phyloP scores from a whole-genome alignment of 2,329 filamentous ascomycete genomes.

The Chaetomiaceae sp. region DNA sequence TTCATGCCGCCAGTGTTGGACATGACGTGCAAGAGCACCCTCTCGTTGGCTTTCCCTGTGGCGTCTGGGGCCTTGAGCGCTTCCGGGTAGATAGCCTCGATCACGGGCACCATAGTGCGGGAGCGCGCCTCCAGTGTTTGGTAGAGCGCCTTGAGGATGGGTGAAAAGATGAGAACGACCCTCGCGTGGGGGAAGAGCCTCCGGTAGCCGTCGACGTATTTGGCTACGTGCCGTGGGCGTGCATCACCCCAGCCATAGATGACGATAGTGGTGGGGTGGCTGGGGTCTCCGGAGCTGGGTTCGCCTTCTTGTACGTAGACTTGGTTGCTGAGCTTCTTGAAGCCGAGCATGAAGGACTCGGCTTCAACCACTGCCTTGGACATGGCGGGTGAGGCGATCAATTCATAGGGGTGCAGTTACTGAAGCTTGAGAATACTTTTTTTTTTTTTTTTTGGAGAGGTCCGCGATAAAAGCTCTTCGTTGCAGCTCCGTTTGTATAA shows the following conservation, averaged over 20 bases:
- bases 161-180: conserved; percentile 49
- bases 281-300: conserved; percentile 1
- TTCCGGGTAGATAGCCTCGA: conserved; percentile 36
- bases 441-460: too few species aligned
- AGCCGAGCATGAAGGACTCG: conserved; percentile 37
- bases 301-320: conserved; percentile 37
- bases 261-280: conserved; percentile 44
- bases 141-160: conserved; percentile 45
- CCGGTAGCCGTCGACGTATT: conserved; percentile 52
- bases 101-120: conserved; percentile 42
- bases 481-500: not conserved
- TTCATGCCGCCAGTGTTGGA: conserved; percentile 57
- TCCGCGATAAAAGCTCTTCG: too few species aligned
- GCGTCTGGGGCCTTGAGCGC: conserved; percentile 19
- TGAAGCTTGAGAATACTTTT: too few species aligned
- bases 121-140: conserved; percentile 41
- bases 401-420: not conserved
- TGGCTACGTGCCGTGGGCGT: conserved; percentile 49
- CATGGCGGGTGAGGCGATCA: too few species aligned
- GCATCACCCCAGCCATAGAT: conserved; percentile 58
- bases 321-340: conserved; percentile 44
- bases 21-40: conserved; percentile 50
- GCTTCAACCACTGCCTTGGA: conserved; percentile 1
- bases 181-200: conserved; percentile 46
- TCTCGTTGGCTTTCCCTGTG: conserved; percentile 18